Evolutionary conservation across 768 basidiomycete genomes (phyloP), one percentile per base, ranked within the genome.

Genomic region (Pleurotus ostreatus): DNA sequence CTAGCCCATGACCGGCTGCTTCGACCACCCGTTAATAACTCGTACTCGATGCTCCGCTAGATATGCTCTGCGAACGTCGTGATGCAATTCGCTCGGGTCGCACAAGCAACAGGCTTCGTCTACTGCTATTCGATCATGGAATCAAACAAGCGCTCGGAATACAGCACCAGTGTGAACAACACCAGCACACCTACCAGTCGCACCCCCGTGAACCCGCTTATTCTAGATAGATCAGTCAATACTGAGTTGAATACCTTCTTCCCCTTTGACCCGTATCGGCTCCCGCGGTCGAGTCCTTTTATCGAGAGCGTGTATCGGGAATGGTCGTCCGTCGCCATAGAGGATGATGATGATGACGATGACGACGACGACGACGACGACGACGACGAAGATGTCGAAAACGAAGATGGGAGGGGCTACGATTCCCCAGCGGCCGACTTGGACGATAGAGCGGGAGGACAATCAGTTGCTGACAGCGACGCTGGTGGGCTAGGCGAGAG

Each of bases 201-300:
- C 20, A 48, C 57, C 26, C 13, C 15, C 18, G 49, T 66, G n/a
- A 66, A 62, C 58, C 65, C 61, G 16, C 63, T 62, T 9, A 59
- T 70, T 25, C 61, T 73, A 15, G 72, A 70, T 6, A 72, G 67
- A 49, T 71, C 71, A 47, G 63, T 76, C 57, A 81, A 81, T 49
- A 75, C 81, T 7, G 93, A 95, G 58, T 78, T 98, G 55, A 94
- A 93, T 66, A 85, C 87, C 9, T 98, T 98, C 76, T 99, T 99
- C 77, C 97, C 97, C 0, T 99, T 99, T 67, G 97, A 99, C 69
- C 97, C 97, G 2, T 98, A 93, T 75, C 89, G 86, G 57, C 83
- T 99, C 4, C 89, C 92, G 0, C 79, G 84, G 56, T 94, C 92
- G 38, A 76, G 80, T 26, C 68, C 71, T 18, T 97, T 86, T 64